A percentile compares a stretch with the other conserved stretches of the same genome.
phyloP scores from a whole-genome alignment of 306 rosid species.

The Cercis canadensis region DNA sequence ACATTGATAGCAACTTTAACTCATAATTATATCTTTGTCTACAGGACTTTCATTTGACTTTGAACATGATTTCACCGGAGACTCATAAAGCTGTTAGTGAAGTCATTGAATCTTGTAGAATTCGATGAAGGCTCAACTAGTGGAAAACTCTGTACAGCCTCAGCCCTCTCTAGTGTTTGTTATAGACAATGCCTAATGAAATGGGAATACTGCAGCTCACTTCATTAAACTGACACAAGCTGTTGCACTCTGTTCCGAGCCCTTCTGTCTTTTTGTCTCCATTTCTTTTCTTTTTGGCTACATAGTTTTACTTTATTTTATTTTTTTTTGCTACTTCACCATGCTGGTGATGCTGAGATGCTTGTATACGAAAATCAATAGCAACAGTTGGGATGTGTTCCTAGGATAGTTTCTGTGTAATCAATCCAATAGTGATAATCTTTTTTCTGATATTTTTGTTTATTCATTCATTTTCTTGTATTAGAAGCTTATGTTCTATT shows the following conservation, averaged over 20 bases:
- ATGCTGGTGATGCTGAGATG: constrained; percentile 53
- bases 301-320: constrained; percentile 24
- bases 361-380: constrained; percentile 63
- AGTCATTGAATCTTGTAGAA: constrained; percentile 93
- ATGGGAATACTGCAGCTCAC: constrained; percentile 43
- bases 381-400: constrained; percentile 49
- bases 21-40: constrained; percentile 17
- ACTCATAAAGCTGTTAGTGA: constrained; percentile 91
- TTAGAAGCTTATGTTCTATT: constrained; percentile 33
- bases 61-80: constrained; percentile 97
- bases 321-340: constrained; percentile 44
- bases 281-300: constrained; percentile 12
- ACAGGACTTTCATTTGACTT: constrained; percentile 93
- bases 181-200: constrained; percentile 22
- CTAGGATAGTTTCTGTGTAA: constrained; percentile 47
- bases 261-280: neutral
- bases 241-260: constrained; percentile 35
- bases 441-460: constrained; percentile 36
- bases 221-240: constrained; percentile 40
- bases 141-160: constrained; percentile 65
- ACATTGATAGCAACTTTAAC: neutral
- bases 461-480: constrained; percentile 51
- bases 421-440: constrained; percentile 39
- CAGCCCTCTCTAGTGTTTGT: constrained; percentile 49
- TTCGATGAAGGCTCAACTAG: constrained; percentile 51